Evolutionary conservation across 2,329 filamentous ascomycete species (phyloP).

Genomic region (Sclerotiophoma versabilis): DNA sequence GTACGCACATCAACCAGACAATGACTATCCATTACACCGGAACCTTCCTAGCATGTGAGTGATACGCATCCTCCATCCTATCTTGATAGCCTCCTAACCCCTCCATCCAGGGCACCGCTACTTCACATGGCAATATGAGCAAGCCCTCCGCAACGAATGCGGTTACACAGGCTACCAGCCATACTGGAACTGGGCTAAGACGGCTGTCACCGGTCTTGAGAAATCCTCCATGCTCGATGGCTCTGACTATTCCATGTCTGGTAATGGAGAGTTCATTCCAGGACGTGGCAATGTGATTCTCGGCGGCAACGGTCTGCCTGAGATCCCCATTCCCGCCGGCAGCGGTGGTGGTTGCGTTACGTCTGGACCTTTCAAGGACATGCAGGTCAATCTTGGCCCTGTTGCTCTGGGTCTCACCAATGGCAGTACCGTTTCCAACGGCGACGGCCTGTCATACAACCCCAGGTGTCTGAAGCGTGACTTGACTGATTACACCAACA

Average conservation of each 20-base stretch:
- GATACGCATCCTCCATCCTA: background rate
- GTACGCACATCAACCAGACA: constrained; percentile 48
- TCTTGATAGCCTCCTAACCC: background rate
- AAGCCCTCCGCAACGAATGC: constrained; percentile 52
- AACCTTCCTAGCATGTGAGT: constrained; percentile 24
- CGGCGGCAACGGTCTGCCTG: constrained; percentile 24
- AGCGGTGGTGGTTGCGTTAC: constrained; percentile 63
- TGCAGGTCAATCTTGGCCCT: constrained; percentile 30
- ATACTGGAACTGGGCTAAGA: constrained; percentile 63
- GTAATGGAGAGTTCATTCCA: constrained; percentile 53
- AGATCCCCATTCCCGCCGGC: constrained; percentile 55
- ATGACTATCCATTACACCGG: constrained; percentile 46
- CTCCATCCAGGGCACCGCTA: constrained; percentile 51
- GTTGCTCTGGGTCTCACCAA: constrained; percentile 20
- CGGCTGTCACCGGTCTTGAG: constrained; percentile 52
- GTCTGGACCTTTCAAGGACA: constrained; percentile 59
- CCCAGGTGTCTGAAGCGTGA: constrained; percentile 37
- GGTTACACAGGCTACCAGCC: constrained; percentile 52
- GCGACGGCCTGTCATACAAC: constrained; percentile 26
- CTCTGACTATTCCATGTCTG: constrained; percentile 54
- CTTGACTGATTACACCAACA: constrained; percentile 33
- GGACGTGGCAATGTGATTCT: constrained; percentile 38
- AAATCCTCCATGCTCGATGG: constrained; percentile 64
- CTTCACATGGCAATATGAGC: constrained; percentile 51
- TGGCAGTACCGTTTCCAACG: constrained; percentile 38